Base-by-base conservation (phyloP, 1,284 basidiomycete species). In the Pseudozyma hubeiensis region DNA sequence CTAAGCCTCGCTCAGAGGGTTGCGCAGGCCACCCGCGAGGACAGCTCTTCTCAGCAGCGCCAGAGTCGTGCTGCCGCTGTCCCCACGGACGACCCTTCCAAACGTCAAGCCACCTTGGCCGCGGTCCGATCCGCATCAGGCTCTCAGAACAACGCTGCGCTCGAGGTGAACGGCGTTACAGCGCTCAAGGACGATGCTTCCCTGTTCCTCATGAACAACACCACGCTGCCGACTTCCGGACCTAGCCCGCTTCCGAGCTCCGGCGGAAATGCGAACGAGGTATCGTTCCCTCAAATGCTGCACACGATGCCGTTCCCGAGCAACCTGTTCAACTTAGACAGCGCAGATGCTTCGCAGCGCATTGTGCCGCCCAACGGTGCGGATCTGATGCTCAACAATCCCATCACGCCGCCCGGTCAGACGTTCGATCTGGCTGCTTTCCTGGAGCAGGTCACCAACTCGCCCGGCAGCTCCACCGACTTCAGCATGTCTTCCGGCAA, bases 1-100 rank as follows among this genome's bases (percentile, higher is more conserved):
- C 59, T 80, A 24, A 71, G 73, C n/a, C 66, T 81, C 19, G 78
- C 80, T 10, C 62, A 69, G 57, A 59, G 75, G 11, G 79, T 81
- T 7, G 80, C 80, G 11, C 57, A 64, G 39, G 80, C 80, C 10
- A 64, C 78, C 5, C 49, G 57, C 11, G 65, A 72, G 34, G 63
- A 69, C 13, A 51, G 55, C 30, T 43, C 39, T 3, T 53, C 49
- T 39, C 55, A 55, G 29, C 64, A 67, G 47, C 46, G 34, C 33
- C 49, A 50, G 34, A 39, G 29, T n/a, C 39, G 45, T 19, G 45
- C 54, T 10, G 54, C 58, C 2, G 16, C 65, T 5, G 48, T 31
- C 2, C 41, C 59, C 16, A 10, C 33, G 1, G 52, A 69, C 10
- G 73, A 62, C 44, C 53, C 53, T 19, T 70, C 63, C 4, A 67